Conservation (phyloP, 306 rosid genomes). For the Prinsepia uniflora region DNA sequence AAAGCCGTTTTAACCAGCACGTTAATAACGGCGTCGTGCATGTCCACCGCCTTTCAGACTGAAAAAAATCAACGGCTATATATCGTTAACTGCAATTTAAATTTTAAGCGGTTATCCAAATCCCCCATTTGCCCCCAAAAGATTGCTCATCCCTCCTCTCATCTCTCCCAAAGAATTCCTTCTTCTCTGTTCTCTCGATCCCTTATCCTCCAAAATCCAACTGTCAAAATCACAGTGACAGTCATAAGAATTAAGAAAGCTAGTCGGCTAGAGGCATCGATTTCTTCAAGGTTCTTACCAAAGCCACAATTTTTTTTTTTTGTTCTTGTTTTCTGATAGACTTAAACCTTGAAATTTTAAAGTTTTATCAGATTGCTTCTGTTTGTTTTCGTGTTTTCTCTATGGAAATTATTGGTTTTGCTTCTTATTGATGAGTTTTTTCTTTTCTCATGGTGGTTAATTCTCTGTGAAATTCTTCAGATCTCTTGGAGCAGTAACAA, state of each 20-base stretch:
- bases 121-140: conserved; percentile 1
- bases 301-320: not conserved
- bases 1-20: not conserved
- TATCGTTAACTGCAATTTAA: conserved; percentile 21
- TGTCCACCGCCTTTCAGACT: not conserved
- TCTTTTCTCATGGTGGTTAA: not conserved
- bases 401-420: not conserved
- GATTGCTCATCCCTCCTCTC: conserved; percentile 9
- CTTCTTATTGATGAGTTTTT: not conserved
- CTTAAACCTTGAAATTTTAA: not conserved
- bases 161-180: conserved; percentile 1
- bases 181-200: conserved; percentile 5
- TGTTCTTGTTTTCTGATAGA: not conserved
- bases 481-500: conserved; percentile 23
- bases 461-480: conserved; percentile 21
- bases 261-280: conserved; percentile 4
- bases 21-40: not conserved
- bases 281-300: conserved; percentile 21
- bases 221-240: conserved; percentile 1
- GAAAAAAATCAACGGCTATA: conserved; percentile 20
- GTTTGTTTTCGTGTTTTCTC: not conserved
- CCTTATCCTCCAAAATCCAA: conserved; percentile 6
- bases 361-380: not conserved
- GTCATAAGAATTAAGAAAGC: not conserved
- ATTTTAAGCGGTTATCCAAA: conserved; percentile 10